These are phyloP conservation scores for Podospora conica DNA, from an alignment of 495 filamentous ascomycete species.

Conservation along the genomic window DNA sequence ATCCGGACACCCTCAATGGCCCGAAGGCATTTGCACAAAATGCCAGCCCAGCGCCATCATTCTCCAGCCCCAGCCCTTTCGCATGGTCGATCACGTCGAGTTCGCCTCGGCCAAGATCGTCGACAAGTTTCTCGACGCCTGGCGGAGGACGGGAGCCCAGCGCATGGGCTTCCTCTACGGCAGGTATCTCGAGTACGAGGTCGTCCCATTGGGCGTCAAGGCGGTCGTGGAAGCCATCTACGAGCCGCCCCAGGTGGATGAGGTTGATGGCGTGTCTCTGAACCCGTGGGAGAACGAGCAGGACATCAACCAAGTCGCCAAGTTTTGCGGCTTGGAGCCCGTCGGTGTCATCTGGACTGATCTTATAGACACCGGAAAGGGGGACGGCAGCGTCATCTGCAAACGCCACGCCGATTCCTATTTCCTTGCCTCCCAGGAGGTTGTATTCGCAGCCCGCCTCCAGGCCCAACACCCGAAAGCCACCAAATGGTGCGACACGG, in stretches of 20 bases:
- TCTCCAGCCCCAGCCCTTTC: constrained; percentile 84
- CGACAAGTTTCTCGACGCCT: constrained; percentile 83
- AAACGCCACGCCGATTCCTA: constrained; percentile 96
- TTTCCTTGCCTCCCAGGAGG: constrained; percentile 86
- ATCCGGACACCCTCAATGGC: constrained; percentile 87
- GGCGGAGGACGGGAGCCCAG: constrained; percentile 74
- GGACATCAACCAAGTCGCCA: constrained; percentile 74
- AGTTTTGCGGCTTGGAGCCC: constrained; percentile 77
- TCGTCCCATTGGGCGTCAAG: constrained; percentile 91
- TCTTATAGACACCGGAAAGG: constrained; percentile 71
- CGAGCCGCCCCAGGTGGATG: constrained; percentile 85
- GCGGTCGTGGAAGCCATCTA: constrained; percentile 97
- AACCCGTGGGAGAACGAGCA: constrained; percentile 83
- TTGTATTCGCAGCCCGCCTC: constrained; percentile 78
- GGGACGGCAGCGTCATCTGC: constrained; percentile 81
- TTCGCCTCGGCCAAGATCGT: constrained; percentile 78
- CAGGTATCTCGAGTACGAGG: constrained; percentile 81
- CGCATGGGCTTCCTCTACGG: constrained; percentile 89
- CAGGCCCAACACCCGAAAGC: constrained; percentile 84
- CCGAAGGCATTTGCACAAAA: constrained; percentile 97
- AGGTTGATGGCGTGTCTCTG: constrained; percentile 85
- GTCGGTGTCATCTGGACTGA: constrained; percentile 97
- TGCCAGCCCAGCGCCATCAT: constrained; percentile 98
- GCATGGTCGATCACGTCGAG: constrained; percentile 99
- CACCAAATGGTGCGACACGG: constrained; percentile 95